phyloP scores from a whole-genome alignment of 345 rosid species.

The Odontarrhena argentea region DNA sequence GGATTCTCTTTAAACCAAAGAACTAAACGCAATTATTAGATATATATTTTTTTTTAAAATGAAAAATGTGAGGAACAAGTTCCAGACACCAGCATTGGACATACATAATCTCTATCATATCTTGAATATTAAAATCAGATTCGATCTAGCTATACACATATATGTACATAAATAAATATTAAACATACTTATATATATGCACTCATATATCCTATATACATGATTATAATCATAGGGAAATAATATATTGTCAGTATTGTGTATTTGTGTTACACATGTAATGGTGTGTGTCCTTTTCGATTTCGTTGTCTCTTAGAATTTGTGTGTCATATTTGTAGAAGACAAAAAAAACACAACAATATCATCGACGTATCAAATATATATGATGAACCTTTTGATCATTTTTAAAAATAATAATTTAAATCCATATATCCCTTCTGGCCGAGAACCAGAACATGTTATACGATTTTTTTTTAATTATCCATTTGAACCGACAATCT shows the following conservation, averaged over 20 bases:
- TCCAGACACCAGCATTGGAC: constrained; percentile 28
- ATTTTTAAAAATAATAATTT: no score
- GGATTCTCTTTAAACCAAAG: constrained; percentile 17
- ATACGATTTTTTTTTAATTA: no score
- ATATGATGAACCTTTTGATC: neutral
- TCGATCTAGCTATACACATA: neutral
- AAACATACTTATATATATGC: neutral
- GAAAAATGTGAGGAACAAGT: constrained; percentile 21
- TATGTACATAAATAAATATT: no score
- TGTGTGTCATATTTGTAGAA: constrained; percentile 2
- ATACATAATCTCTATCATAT: constrained; percentile 27
- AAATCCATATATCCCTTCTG: no score
- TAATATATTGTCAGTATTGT: neutral
- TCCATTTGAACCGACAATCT: no score
- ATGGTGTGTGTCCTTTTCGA: neutral
- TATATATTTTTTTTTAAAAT: neutral
- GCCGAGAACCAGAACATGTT: no score
- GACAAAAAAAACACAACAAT: neutral
- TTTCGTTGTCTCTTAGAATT: constrained; percentile 11
- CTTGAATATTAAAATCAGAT: constrained; percentile 25
- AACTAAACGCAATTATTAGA: neutral
- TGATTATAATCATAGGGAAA: neutral
- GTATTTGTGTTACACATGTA: neutral
- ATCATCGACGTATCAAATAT: neutral
- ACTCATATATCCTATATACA: neutral